Evolutionary conservation across 306 rosid species (phyloP), one percentile per base, ranked within the genome.

Genomic region (Parietaria judaica): DNA sequence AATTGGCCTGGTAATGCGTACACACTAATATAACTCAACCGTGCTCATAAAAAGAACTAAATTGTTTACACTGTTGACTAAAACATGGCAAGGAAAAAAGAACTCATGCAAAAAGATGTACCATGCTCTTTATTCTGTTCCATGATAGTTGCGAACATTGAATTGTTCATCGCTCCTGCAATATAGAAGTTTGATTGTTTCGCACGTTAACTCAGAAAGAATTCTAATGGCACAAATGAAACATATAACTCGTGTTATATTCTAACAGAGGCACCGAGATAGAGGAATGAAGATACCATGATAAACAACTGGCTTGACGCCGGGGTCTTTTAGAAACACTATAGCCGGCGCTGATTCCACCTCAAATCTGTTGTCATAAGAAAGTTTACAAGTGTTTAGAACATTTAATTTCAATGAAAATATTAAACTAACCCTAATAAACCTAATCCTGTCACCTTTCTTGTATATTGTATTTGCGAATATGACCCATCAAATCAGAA

Each of bases 281-380:
- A 73, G 39, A 69, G 38, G 66, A 58, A 64, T 68, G 39, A 60
- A 54, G 72, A 10, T 75, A 75, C 95, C 98, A 67, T 92, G 90
- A 74, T 84, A 70, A 69, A 92, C 88, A 72, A 88, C 66, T 72
- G 96, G 94, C 69, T 88, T 84, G 77, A 80, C 76, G 66, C 96
- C 98, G 35, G 96, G 95, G 76, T 84, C 98, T 82, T 88, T 92
- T 73, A 92, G 72, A 81, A 92, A 74, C 66, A 88, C 90, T 59
- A 86, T 66, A 51, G 98, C 90, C 56, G 96, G 95, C 34, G 96
- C 98, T 39, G 87, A 79, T 71, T 92, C 95, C 73, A 88, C 95
- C 68, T 76, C 98, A 77, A 92, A 84, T 77, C 98, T 92, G 80
- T 70, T 49, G 55, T 38, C 57, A 67, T 69, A 12, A 58, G 35